These are phyloP conservation scores for Mucor plumbeus DNA, from an alignment of 371 early-diverging fungal genomes.

Conservation along the genomic window DNA sequence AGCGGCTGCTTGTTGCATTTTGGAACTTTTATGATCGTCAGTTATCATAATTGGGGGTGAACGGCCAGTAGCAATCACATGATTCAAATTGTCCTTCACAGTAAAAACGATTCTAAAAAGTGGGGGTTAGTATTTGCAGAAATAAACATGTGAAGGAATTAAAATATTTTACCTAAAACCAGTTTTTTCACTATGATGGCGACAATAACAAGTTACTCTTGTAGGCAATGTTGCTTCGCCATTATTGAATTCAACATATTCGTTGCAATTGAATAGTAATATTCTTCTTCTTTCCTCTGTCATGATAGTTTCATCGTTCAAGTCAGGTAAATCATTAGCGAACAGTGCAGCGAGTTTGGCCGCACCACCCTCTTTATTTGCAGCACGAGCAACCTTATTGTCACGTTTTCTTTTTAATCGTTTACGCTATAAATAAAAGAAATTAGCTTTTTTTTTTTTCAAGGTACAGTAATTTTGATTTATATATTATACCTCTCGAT, in stretches of 20 bases:
- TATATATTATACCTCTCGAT: slow-evolving; percentile 61
- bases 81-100: slow-evolving; percentile 61
- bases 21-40: slow-evolving; percentile 86
- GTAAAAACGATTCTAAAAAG: slow-evolving; percentile 62
- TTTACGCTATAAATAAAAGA: slow-evolving; percentile 44
- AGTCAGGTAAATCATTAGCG: slow-evolving; percentile 49
- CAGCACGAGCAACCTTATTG: slow-evolving; percentile 56
- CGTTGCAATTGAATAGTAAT: slow-evolving; percentile 73
- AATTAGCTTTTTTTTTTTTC: not conserved
- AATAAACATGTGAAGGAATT: not conserved
- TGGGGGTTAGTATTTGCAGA: not conserved
- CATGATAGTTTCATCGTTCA: slow-evolving; percentile 51
- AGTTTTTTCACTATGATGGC: slow-evolving; percentile 86
- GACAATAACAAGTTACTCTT: slow-evolving; percentile 84
- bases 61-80: slow-evolving; percentile 71
- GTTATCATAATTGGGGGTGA: slow-evolving; percentile 89
- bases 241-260: slow-evolving; percentile 72
- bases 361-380: slow-evolving; percentile 55
- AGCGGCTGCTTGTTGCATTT: slow-evolving; percentile 38
- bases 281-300: slow-evolving; percentile 59
- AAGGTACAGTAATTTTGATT: slow-evolving; percentile 7
- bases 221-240: slow-evolving; percentile 79
- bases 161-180: slow-evolving; percentile 70
- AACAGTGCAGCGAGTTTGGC: slow-evolving; percentile 54
- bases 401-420: slow-evolving; percentile 59